Conservation (phyloP, 352 stramenopile species). For the Phytophthora kernoviae region DNA sequence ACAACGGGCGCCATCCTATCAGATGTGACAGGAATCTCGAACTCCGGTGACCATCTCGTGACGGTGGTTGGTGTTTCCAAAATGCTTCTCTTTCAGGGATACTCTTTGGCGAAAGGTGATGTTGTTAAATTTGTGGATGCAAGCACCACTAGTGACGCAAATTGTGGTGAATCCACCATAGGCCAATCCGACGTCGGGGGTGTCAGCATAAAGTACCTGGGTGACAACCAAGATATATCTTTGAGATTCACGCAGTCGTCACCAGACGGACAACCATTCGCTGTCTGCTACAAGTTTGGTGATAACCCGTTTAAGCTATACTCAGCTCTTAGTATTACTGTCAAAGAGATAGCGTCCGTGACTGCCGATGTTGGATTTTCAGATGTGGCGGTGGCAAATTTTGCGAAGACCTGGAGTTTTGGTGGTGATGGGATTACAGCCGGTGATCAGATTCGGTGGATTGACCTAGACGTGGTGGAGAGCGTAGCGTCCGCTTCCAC, state of each 20-base stretch:
- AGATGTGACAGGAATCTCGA: slow-evolving; percentile 43
- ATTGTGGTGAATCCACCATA: slow-evolving; percentile 44
- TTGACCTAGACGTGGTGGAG: slow-evolving; percentile 42
- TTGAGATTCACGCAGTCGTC: slow-evolving; percentile 59
- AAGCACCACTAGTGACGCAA: slow-evolving; percentile 55
- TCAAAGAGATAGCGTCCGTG: slow-evolving; percentile 55
- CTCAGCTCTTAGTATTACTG: slow-evolving; percentile 40
- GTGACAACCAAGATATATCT: slow-evolving; percentile 19
- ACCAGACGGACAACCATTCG: slow-evolving; percentile 39
- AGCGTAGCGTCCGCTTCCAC: slow-evolving; percentile 25
- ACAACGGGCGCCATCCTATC: slow-evolving; percentile 43
- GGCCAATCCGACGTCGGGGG: slow-evolving; percentile 61
- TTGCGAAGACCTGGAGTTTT: slow-evolving; percentile 61
- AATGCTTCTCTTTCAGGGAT: slow-evolving; percentile 53
- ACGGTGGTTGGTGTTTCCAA: slow-evolving; percentile 58
- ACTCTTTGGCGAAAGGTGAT: slow-evolving; percentile 39
- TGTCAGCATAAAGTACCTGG: slow-evolving; percentile 35
- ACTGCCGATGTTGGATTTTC: slow-evolving; percentile 35
- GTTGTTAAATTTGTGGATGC: slow-evolving; percentile 70
- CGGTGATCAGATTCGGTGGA: slow-evolving; percentile 65
- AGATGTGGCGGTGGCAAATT: slow-evolving; percentile 51
- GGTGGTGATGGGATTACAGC: slow-evolving; percentile 39
- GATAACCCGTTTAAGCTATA: slow-evolving; percentile 76
- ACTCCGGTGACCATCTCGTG: slow-evolving; percentile 46
- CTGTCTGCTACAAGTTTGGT: slow-evolving; percentile 75